These are phyloP conservation scores for Pyropia haitanensis DNA, from an alignment of 23 red algal species.

Conservation along the genomic window DNA sequence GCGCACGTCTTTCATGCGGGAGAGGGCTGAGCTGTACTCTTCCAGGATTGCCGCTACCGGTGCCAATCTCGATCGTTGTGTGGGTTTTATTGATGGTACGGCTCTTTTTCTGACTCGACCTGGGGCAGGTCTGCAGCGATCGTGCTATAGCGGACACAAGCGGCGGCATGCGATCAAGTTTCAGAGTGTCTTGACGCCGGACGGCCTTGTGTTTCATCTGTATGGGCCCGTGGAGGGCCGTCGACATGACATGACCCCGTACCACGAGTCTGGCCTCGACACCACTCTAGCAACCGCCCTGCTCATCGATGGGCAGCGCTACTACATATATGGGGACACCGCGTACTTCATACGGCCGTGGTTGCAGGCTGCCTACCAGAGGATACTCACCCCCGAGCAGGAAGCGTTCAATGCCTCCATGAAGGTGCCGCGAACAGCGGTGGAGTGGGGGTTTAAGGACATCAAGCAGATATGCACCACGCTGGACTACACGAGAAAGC, in stretches of 20 bases:
- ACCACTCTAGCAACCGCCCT: neutral
- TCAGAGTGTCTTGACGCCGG: slow-evolving; percentile 27
- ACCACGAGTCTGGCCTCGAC: slow-evolving; percentile 1
- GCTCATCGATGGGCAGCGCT: slow-evolving; percentile 10
- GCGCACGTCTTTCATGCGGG: neutral
- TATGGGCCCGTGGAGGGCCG: slow-evolving; percentile 19
- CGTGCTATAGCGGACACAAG: slow-evolving; percentile 18
- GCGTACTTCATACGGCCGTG: slow-evolving; percentile 6
- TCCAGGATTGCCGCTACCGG: neutral
- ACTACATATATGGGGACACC: slow-evolving; percentile 14
- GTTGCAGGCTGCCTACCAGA: neutral
- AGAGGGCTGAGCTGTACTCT: neutral
- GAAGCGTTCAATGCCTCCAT: slow-evolving; percentile 9
- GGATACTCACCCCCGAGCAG: neutral
- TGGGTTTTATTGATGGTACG: slow-evolving; percentile 29
- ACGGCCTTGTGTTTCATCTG: slow-evolving; percentile 25
- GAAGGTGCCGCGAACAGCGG: slow-evolving; percentile 3
- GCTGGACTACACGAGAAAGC: neutral
- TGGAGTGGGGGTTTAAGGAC: slow-evolving; percentile 24
- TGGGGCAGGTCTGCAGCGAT: neutral
- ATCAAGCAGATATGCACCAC: slow-evolving; percentile 3
- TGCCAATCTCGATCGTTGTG: neutral
- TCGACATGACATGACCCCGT: slow-evolving; percentile 11
- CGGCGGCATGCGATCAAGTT: slow-evolving; percentile 4
- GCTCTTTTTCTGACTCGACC: neutral